phyloP scores from a whole-genome alignment of 495 filamentous ascomycete species.

The Penicillium simplicissimum region DNA sequence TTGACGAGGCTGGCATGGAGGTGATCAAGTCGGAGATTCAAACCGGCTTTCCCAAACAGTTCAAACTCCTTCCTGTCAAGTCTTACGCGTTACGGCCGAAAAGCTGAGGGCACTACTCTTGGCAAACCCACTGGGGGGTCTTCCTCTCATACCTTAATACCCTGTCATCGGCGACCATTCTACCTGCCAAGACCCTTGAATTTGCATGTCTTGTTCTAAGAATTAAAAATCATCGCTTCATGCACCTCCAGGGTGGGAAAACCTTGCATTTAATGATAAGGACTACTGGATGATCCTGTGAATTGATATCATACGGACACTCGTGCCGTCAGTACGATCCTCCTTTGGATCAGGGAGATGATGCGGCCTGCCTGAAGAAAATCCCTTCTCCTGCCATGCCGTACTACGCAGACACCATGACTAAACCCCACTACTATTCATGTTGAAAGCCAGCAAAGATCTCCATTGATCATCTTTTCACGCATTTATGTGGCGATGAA shows the following conservation, averaged over 20 bases:
- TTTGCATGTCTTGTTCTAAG: background rate
- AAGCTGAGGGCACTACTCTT: conserved; percentile 2
- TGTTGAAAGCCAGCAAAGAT: background rate
- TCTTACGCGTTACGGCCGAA: conserved; percentile 64
- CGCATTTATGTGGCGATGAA: background rate
- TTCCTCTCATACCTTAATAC: background rate
- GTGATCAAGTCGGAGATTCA: conserved; percentile 74
- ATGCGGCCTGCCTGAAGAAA: background rate
- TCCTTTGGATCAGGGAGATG: too few species aligned
- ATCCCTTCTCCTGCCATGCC: background rate
- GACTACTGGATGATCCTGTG: background rate
- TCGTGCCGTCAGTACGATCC: background rate
- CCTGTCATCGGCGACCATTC: background rate
- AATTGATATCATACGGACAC: background rate
- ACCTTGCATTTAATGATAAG: background rate
- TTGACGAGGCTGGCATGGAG: conserved; percentile 65
- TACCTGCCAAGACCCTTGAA: background rate
- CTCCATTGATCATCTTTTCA: background rate
- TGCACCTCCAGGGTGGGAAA: too few species aligned
- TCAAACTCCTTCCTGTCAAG: conserved; percentile 67
- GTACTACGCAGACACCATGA: background rate
- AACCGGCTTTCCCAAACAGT: conserved; percentile 64
- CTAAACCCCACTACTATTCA: background rate
- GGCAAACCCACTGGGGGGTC: background rate
- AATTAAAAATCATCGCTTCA: background rate